A percentile compares a stretch with the other conserved stretches of the same genome.
Evolutionary conservation across 371 early-diverging fungal species (phyloP).

Genomic region (Mortierella sp.): DNA sequence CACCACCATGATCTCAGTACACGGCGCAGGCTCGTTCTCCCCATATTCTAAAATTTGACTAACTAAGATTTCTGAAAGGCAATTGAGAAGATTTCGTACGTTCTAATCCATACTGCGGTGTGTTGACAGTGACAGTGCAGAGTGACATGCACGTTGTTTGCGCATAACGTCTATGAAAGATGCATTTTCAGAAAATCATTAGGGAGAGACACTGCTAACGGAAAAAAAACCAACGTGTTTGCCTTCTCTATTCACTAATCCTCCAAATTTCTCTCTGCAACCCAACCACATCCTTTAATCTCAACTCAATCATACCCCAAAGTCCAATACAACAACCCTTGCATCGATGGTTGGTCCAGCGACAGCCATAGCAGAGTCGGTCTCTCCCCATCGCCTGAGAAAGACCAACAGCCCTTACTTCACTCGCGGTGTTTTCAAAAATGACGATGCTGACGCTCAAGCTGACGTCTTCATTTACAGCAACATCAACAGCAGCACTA

Average conservation of each 20-base stretch:
- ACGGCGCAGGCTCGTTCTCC: background rate
- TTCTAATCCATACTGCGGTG: constrained; percentile 4
- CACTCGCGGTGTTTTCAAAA: background rate
- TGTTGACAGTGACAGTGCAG: constrained; percentile 27
- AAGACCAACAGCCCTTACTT: constrained; percentile 26
- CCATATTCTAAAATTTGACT: constrained; percentile 3
- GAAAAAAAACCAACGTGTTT: background rate
- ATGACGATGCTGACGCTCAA: background rate
- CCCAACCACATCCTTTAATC: background rate
- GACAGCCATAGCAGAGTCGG: constrained; percentile 15
- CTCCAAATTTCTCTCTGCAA: background rate
- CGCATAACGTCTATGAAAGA: background rate
- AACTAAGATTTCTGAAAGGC: background rate
- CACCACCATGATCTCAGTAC: background rate
- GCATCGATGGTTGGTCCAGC: constrained; percentile 20
- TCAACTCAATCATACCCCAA: too few species aligned
- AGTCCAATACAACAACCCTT: background rate
- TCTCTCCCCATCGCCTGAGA: constrained; percentile 25
- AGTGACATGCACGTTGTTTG: constrained; percentile 45
- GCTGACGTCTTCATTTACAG: background rate
- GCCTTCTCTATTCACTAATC: constrained; percentile 5
- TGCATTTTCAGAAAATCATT: too few species aligned
- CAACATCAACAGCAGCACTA: background rate
- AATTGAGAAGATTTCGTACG: too few species aligned
- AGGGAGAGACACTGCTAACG: background rate